Conservation (phyloP, 108 stramenopile species). For the Cyclostephanos tholiformis region DNA sequence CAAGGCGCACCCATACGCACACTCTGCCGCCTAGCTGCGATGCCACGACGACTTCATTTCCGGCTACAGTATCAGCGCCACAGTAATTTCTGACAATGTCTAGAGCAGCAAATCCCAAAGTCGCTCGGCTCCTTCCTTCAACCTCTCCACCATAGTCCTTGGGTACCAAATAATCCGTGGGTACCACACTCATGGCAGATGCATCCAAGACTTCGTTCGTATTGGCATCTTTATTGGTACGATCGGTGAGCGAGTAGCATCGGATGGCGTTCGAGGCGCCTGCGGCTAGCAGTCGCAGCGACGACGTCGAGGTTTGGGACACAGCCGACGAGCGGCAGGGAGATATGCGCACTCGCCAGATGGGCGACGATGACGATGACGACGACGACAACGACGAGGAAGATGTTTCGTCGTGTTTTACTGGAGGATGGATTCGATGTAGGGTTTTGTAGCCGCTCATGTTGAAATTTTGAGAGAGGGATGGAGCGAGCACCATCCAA, state of each 20-base stretch:
- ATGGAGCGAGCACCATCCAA: too few species aligned
- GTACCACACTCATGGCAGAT: slow-evolving; percentile 24
- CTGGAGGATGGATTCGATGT: slow-evolving; percentile 34
- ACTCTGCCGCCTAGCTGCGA: slow-evolving; percentile 40
- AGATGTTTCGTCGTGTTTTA: not conserved
- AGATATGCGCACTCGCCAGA: slow-evolving; percentile 44
- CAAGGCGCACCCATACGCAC: slow-evolving; percentile 34
- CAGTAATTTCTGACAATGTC: slow-evolving; percentile 38
- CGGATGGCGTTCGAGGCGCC: slow-evolving; percentile 39
- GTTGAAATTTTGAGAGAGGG: not conserved
- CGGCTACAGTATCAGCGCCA: slow-evolving; percentile 29
- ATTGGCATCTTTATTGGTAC: slow-evolving; percentile 22
- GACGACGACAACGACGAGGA: slow-evolving; percentile 1
- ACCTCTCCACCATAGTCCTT: slow-evolving; percentile 5
- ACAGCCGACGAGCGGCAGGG: slow-evolving; percentile 27
- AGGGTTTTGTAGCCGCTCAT: slow-evolving; percentile 53
- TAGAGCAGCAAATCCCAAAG: slow-evolving; percentile 39
- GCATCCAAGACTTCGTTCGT: slow-evolving; percentile 33
- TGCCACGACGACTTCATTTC: slow-evolving; percentile 41
- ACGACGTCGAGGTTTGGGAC: slow-evolving; percentile 6
- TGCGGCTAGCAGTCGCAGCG: slow-evolving; percentile 38
- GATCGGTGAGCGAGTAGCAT: slow-evolving; percentile 40
- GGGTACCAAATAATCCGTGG: slow-evolving; percentile 32
- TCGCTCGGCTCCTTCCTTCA: not conserved
- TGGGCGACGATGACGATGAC: slow-evolving; percentile 3